A percentile compares a stretch with the other conserved stretches of the same genome.
Conservation (phyloP, 1,284 basidiomycete genomes). For the Naganishia sp. region DNA sequence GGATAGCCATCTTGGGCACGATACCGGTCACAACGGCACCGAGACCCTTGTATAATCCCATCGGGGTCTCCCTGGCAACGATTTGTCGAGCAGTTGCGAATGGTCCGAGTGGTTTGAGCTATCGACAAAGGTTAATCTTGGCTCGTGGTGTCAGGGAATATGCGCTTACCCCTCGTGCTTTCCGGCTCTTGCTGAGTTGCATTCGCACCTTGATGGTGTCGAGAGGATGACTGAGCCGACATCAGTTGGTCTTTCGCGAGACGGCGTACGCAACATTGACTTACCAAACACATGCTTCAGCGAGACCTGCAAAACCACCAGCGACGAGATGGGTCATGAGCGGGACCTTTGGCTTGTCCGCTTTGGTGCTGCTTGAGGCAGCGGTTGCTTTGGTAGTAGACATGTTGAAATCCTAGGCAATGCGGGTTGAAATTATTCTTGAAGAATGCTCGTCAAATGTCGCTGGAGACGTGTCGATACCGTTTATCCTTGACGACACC, state of each 20-base stretch:
- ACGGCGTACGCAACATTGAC: slow-evolving; percentile 23
- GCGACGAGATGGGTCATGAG: slow-evolving; percentile 89
- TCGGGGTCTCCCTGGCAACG: slow-evolving; percentile 83
- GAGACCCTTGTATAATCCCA: slow-evolving; percentile 97
- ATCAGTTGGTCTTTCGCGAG: slow-evolving; percentile 9
- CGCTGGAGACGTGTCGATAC: too few species aligned
- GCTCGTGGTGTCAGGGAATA: slow-evolving; percentile 11
- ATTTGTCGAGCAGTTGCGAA: slow-evolving; percentile 89
- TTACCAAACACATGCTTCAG: slow-evolving; percentile 73
- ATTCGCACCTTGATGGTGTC: slow-evolving; percentile 99
- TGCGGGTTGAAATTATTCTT: too few species aligned
- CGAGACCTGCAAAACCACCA: slow-evolving; percentile 84
- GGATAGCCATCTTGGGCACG: slow-evolving; percentile 99
- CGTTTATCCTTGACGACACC: too few species aligned
- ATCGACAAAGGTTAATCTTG: slow-evolving; percentile 36
- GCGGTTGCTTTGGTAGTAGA: slow-evolving; percentile 7
- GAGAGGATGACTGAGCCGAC: slow-evolving; percentile 59
- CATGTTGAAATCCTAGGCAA: not conserved
- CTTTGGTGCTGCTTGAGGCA: slow-evolving; percentile 2
- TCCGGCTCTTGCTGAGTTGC: slow-evolving; percentile 85
- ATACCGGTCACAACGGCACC: slow-evolving; percentile 97
- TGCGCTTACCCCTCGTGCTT: slow-evolving; percentile 69
- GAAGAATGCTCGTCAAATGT: too few species aligned
- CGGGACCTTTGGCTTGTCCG: slow-evolving; percentile 53
- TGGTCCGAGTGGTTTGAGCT: slow-evolving; percentile 92